Evolutionary conservation across 306 rosid species (phyloP).

Genomic region (Acmispon strigosus): DNA sequence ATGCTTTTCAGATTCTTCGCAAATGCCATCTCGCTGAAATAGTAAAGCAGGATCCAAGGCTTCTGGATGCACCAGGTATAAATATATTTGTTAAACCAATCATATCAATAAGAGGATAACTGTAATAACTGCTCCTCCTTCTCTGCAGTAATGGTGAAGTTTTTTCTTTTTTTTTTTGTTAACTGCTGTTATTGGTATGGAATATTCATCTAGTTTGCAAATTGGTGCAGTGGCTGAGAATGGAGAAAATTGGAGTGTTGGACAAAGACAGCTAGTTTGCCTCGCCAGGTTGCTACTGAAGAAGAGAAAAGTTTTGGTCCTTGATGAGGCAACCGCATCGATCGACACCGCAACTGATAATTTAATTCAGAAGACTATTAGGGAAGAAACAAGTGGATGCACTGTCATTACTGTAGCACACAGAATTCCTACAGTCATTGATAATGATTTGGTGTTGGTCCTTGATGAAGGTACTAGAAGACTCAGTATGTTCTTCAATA

Average conservation of each 20-base stretch:
- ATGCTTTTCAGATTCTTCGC: constrained; percentile 52
- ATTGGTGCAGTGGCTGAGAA: constrained; percentile 69
- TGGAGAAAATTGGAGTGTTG: constrained; percentile 97
- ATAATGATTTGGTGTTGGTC: constrained; percentile 76
- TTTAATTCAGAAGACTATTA: constrained; percentile 71
- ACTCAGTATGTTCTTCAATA: not conserved
- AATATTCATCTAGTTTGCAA: not conserved
- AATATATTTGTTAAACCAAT: not conserved
- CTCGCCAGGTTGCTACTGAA: constrained; percentile 77
- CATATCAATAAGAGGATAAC: not conserved
- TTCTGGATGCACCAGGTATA: constrained; percentile 84
- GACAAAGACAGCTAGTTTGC: constrained; percentile 93
- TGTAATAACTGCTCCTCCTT: not conserved
- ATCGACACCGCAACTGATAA: constrained; percentile 75
- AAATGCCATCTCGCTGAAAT: constrained; percentile 72
- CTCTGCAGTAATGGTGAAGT: not conserved
- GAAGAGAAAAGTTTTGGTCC: constrained; percentile 65
- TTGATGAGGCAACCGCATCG: constrained; percentile 96
- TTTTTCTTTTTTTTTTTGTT: not conserved
- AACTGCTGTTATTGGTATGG: not conserved
- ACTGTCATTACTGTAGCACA: constrained; percentile 89
- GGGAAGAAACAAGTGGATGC: constrained; percentile 66
- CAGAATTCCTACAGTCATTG: constrained; percentile 77
- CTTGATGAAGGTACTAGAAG: constrained; percentile 61
- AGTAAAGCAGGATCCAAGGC: constrained; percentile 51